Conservation (phyloP, 306 rosid species). For the Abrus precatorius region DNA sequence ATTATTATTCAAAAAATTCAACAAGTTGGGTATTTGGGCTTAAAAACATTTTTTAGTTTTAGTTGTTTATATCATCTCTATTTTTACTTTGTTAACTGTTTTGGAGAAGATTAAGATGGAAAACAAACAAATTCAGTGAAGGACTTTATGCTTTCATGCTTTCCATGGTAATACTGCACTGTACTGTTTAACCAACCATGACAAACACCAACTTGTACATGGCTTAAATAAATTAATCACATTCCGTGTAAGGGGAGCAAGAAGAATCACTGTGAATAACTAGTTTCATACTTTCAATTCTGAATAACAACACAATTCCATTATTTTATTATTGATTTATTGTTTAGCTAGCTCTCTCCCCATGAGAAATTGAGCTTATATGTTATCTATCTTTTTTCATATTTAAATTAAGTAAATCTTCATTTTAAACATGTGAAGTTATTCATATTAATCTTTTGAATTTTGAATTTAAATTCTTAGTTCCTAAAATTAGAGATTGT, state of each 20-base stretch:
- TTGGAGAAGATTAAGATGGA: constrained; percentile 18
- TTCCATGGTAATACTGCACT: neutral
- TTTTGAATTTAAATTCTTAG: too few species aligned
- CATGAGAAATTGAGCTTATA: neutral
- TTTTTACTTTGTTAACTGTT: constrained; percentile 4
- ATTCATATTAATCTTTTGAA: too few species aligned
- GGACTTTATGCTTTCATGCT: neutral
- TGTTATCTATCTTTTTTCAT: neutral
- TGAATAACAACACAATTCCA: neutral
- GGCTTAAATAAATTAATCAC: constrained; percentile 15
- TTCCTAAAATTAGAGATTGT: too few species aligned
- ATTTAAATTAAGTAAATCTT: neutral
- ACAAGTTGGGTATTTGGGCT: neutral
- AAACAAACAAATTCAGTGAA: neutral
- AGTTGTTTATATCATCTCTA: constrained; percentile 6
- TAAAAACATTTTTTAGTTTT: constrained; percentile 11
- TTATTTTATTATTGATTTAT: constrained; percentile 1
- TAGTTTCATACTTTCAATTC: neutral
- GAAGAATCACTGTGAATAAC: neutral
- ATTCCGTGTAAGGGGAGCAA: neutral
- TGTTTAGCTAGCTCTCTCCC: constrained; percentile 3
- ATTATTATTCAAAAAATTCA: constrained; percentile 25
- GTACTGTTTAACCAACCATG: constrained; percentile 16
- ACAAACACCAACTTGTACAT: neutral
- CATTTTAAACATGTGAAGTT: too few species aligned